Evolutionary conservation across 441 rosid genomes (phyloP).

Genomic region (Corymbia citriodora): DNA sequence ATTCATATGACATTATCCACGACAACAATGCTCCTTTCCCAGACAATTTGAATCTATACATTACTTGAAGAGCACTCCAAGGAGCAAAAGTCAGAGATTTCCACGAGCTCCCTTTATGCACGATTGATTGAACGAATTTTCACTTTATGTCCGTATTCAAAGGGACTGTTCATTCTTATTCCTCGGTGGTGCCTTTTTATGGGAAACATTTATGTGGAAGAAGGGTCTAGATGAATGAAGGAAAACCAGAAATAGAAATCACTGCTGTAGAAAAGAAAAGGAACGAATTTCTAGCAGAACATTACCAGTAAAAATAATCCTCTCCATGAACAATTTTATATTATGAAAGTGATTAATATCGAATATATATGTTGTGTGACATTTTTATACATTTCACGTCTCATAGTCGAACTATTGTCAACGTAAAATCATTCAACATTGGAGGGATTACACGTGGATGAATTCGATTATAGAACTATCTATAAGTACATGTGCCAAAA

Average conservation of each 20-base stretch:
- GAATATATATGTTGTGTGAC: neutral
- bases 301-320: neutral
- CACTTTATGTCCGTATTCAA: neutral
- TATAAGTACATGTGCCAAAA: no score
- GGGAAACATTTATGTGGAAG: neutral
- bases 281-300: neutral
- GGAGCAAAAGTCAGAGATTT: neutral
- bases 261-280: neutral
- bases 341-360: neutral
- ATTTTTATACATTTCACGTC: neutral
- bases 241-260: neutral
- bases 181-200: neutral
- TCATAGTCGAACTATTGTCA: neutral
- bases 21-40: neutral
- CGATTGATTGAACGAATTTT: neutral
- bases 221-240: neutral
- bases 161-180: neutral
- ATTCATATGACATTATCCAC: neutral
- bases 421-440: neutral
- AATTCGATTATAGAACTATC: neutral
- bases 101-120: neutral
- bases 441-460: neutral
- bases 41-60: neutral
- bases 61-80: neutral
- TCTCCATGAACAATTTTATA: neutral